A percentile compares a stretch with the other conserved stretches of the same genome.
Conservation (phyloP, 2,329 filamentous ascomycete genomes). For the Neopestalotiopsis sp. region DNA sequence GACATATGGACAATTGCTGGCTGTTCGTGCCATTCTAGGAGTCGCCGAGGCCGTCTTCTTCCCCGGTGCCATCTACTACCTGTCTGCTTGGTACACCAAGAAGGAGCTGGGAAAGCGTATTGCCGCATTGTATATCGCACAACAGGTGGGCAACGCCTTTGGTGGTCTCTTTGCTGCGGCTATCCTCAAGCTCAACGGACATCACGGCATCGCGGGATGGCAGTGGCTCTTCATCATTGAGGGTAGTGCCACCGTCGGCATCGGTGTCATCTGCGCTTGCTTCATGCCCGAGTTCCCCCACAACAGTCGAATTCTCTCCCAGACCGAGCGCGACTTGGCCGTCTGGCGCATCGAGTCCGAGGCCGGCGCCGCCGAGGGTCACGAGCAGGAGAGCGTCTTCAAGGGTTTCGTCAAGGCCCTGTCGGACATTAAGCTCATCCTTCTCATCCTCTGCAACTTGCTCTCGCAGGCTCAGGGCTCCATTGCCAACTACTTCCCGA, state of each 20-base stretch:
- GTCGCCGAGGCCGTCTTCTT: slow-evolving; percentile 63
- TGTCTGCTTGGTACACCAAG: slow-evolving; percentile 47
- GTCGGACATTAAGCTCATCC: slow-evolving; percentile 41
- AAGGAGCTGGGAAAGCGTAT: slow-evolving; percentile 40
- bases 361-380: slow-evolving; percentile 20
- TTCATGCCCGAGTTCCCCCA: slow-evolving; percentile 29
- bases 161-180: slow-evolving; percentile 42
- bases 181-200: slow-evolving; percentile 33
- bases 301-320: slow-evolving; percentile 22
- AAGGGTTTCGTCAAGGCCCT: slow-evolving; percentile 39
- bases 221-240: slow-evolving; percentile 34
- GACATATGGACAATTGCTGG: slow-evolving; percentile 50
- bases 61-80: slow-evolving; percentile 46
- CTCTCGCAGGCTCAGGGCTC: slow-evolving; percentile 45
- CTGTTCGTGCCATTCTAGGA: slow-evolving; percentile 55
- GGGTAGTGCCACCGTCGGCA: slow-evolving; percentile 26
- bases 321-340: slow-evolving; percentile 19
- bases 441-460: slow-evolving; percentile 39
- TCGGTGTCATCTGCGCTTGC: slow-evolving; percentile 26
- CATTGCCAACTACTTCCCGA: slow-evolving; percentile 38
- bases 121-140: slow-evolving; percentile 39
- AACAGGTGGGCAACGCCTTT: slow-evolving; percentile 40
- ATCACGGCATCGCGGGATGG: slow-evolving; percentile 32
- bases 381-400: slow-evolving; percentile 33
- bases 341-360: slow-evolving; percentile 26